Evolutionary conservation across 768 basidiomycete species (phyloP), one percentile per base, ranked within the genome.

Genomic region (Mycena alexandri): DNA sequence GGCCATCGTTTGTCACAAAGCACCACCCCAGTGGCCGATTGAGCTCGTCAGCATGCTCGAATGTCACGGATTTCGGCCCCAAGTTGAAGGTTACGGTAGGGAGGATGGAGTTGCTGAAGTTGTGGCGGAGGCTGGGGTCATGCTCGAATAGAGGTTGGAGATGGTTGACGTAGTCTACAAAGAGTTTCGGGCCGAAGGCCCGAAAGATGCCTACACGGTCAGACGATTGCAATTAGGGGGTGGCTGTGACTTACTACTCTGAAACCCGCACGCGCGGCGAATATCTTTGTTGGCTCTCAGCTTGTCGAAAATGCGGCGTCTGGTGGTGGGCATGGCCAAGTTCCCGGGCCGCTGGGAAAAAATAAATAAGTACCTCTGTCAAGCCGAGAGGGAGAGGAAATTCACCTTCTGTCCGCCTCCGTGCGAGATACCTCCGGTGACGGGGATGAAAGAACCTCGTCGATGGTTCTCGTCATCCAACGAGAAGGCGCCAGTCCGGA

Each of bases 1-100:
- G 3, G 0, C 80, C 79, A 0, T 69, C 41, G 1, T 74, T 72
- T 10, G 71, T 74, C 14, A 82, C 76, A 1, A 71, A 63, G 43
- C 79, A 82, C 53, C 64, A 61, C 0, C 79, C 78, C 8, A 42
- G 62, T 0, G 76, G 62, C 0, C 74, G 50, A 46, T 81, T 81
- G 0, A 17, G 51, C 34, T n/a, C 29, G 47, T 81, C 79, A 0
- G 48, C 61, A 25, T 81, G 79, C 21, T 66, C 60, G 1, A 38
- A 13, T 0, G 69, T 73, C 0, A 73, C 48, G 0, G 68, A 71
- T 0, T 58, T 41, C 0, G 71, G 70, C 0, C 77, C 76, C 2
- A 78, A 66, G 63, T 80, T 82, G 70, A 81, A 77, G 0, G 76
- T 77, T 0, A 57, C 38, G 0, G 72, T 50, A 0, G 78, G 67